Conservation (phyloP, 2,329 filamentous ascomycete species). For the Alternaria longipes region DNA sequence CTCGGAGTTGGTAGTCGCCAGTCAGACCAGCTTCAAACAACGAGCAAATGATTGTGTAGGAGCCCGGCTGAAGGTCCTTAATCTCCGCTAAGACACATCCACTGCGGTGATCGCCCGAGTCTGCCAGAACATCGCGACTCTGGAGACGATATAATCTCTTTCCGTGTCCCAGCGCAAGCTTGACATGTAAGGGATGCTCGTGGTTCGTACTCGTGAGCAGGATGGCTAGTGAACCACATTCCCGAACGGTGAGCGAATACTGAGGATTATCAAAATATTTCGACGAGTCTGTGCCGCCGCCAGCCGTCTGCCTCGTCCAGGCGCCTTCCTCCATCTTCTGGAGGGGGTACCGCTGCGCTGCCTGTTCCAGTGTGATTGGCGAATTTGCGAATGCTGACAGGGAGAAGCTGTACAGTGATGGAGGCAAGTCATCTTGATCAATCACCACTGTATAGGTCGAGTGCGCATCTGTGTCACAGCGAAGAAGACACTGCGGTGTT, state of each 20-base stretch:
- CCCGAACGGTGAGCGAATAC: constrained; percentile 71
- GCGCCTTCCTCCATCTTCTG: constrained; percentile 67
- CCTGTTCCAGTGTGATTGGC: constrained; percentile 68
- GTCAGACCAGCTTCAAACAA: constrained; percentile 85
- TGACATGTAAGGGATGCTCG: constrained; percentile 82
- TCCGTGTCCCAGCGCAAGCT: constrained; percentile 80
- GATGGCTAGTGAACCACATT: constrained; percentile 71
- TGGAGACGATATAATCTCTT: constrained; percentile 75
- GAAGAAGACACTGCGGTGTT: constrained; percentile 88
- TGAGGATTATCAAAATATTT: constrained; percentile 89
- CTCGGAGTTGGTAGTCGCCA: constrained; percentile 76
- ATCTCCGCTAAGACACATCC: constrained; percentile 77
- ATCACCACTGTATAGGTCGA: constrained; percentile 71
- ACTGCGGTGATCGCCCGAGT: constrained; percentile 88
- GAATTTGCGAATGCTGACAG: constrained; percentile 80
- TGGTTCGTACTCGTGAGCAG: constrained; percentile 73
- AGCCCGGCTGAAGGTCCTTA: constrained; percentile 69
- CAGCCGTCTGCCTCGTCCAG: constrained; percentile 83
- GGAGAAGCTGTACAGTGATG: constrained; percentile 82
- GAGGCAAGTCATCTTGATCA: constrained; percentile 79
- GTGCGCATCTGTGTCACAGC: constrained; percentile 68
- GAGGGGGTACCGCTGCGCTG: constrained; percentile 67
- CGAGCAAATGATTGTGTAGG: constrained; percentile 88
- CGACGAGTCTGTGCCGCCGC: constrained; percentile 80
- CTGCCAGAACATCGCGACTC: constrained; percentile 78